These are phyloP conservation scores for Mucor mucedo DNA, from an alignment of 371 early-diverging fungal genomes.

Conservation along the genomic window DNA sequence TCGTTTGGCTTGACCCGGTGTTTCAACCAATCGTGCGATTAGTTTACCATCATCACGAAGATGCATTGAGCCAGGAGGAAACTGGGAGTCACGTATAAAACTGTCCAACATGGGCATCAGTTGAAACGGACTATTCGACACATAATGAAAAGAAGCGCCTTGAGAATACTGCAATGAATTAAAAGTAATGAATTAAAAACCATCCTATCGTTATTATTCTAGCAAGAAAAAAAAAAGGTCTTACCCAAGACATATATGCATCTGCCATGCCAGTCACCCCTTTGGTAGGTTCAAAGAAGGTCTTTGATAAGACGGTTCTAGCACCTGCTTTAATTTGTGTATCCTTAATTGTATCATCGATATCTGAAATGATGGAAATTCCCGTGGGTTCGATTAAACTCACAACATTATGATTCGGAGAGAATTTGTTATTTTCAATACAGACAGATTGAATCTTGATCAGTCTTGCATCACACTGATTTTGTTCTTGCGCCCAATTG, in stretches of 20 bases:
- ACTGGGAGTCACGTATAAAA: slow-evolving; percentile 71
- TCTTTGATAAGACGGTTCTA: slow-evolving; percentile 66
- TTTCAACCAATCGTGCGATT: slow-evolving; percentile 39
- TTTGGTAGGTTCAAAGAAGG: slow-evolving; percentile 68
- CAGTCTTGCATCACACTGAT: slow-evolving; percentile 38
- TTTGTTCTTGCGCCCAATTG: slow-evolving; percentile 40
- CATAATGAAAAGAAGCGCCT: slow-evolving; percentile 87
- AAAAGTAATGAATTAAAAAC: no score
- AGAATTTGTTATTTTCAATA: slow-evolving; percentile 18
- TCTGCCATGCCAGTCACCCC: slow-evolving; percentile 76
- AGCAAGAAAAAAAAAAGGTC: not conserved
- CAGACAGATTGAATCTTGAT: slow-evolving; percentile 30
- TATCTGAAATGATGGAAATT: slow-evolving; percentile 83
- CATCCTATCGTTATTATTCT: no score
- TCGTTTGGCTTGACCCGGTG: slow-evolving; percentile 60
- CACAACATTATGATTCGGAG: slow-evolving; percentile 43
- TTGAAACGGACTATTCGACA: slow-evolving; percentile 91
- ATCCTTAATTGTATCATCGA: slow-evolving; percentile 90
- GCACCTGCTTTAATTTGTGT: slow-evolving; percentile 76
- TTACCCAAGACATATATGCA: slow-evolving; percentile 68
- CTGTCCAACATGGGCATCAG: slow-evolving; percentile 73
- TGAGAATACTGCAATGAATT: slow-evolving; percentile 46
- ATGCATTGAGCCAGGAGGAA: slow-evolving; percentile 85
- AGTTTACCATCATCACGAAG: slow-evolving; percentile 62
- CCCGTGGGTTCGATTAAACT: slow-evolving; percentile 65